A percentile compares a stretch with the other conserved stretches of the same genome.
Evolutionary conservation across 331 rosid species (phyloP).

Genomic region (Saraca asoca): DNA sequence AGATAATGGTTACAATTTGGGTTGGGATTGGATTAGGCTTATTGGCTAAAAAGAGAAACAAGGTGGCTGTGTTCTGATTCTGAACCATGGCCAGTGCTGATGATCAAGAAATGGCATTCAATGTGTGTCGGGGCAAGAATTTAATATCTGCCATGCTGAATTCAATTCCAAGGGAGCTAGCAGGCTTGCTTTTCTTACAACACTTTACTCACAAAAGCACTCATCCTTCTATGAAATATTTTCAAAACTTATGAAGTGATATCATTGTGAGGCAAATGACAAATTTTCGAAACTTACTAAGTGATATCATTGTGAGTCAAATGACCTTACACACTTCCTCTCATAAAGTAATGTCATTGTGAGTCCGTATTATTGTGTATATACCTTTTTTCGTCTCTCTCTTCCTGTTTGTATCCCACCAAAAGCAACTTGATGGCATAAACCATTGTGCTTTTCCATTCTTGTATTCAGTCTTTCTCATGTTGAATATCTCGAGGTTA

Average conservation of each 20-base stretch:
- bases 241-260: too few relatives aligned
- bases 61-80: constrained; percentile 31
- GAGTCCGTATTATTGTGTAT: too few relatives aligned
- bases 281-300: too few relatives aligned
- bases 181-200: not conserved
- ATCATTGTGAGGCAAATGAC: too few relatives aligned
- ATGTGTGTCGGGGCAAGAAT: constrained; percentile 41
- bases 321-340: too few relatives aligned
- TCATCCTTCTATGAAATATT: too few relatives aligned
- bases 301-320: too few relatives aligned
- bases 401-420: constrained; percentile 30
- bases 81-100: constrained; percentile 24
- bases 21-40: constrained; percentile 12
- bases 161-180: constrained; percentile 26
- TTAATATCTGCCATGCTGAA: constrained; percentile 42
- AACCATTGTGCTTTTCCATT: constrained; percentile 43
- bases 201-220: not conserved
- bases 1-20: constrained; percentile 2
- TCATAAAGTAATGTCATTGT: too few relatives aligned
- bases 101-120: constrained; percentile 40
- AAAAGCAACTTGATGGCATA: constrained; percentile 41
- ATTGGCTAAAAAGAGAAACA: constrained; percentile 29
- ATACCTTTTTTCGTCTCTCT: constrained; percentile 41
- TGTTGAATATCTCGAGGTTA: constrained; percentile 41
- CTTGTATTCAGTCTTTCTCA: constrained; percentile 35